Evolutionary conservation across 2,329 filamentous ascomycete genomes (phyloP).

Genomic region (Davidsoniella virescens): DNA sequence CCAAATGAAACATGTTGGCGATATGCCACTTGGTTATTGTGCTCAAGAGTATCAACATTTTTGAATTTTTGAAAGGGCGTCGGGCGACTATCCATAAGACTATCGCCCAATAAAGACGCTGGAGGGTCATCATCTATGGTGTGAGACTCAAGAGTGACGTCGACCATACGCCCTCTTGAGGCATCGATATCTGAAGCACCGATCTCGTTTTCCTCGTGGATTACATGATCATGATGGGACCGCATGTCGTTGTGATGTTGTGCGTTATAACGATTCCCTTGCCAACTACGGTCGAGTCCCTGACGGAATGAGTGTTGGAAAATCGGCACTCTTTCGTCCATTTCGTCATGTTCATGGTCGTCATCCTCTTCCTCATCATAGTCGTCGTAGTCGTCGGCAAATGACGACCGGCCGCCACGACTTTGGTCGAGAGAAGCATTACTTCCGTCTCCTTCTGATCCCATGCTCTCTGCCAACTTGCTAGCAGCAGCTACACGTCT

Average conservation of each 20-base stretch:
- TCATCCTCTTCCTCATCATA: slow-evolving; percentile 14
- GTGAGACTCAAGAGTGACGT: slow-evolving; percentile 64
- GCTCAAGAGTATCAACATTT: neutral
- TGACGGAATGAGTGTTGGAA: slow-evolving; percentile 17
- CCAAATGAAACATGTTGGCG: slow-evolving; percentile 20
- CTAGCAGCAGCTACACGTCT: slow-evolving; percentile 75
- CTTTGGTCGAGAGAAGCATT: slow-evolving; percentile 37
- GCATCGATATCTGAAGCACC: slow-evolving; percentile 16
- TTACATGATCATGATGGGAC: slow-evolving; percentile 16
- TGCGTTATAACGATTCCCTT: slow-evolving; percentile 20
- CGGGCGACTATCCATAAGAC: slow-evolving; percentile 31
- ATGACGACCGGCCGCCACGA: slow-evolving; percentile 19
- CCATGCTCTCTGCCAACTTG: slow-evolving; percentile 69
- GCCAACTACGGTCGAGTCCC: slow-evolving; percentile 51
- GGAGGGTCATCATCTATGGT: slow-evolving; percentile 43
- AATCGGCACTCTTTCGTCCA: slow-evolving; percentile 6
- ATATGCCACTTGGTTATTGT: slow-evolving; percentile 17
- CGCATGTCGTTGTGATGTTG: neutral
- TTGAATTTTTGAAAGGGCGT: slow-evolving; percentile 46
- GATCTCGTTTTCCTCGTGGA: slow-evolving; percentile 29
- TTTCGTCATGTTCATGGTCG: slow-evolving; percentile 17
- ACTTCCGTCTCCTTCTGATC: slow-evolving; percentile 58
- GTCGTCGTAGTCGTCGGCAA: slow-evolving; percentile 17
- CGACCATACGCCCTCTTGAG: slow-evolving; percentile 56
- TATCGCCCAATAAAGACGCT: slow-evolving; percentile 40